phyloP scores from a whole-genome alignment of 2,329 filamentous ascomycete genomes.

The Nemania sp. region DNA sequence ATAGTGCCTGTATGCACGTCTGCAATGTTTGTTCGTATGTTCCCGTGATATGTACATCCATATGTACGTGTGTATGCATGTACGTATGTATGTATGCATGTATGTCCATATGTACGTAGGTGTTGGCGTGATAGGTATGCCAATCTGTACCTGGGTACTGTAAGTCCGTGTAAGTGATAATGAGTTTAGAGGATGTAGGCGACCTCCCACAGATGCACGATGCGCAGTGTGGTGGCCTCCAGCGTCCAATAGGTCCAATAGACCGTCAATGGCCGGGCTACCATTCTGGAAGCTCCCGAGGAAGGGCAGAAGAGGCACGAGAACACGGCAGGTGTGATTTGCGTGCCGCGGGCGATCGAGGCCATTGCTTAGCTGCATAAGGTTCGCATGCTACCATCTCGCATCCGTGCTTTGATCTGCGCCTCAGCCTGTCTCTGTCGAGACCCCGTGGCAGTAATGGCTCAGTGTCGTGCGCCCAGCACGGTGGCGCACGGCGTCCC shows the following conservation, averaged over 20 bases:
- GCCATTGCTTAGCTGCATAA: background rate
- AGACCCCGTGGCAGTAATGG: no score
- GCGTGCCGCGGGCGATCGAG: constrained; percentile 1
- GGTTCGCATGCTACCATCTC: constrained; percentile 19
- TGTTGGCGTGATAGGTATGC: background rate
- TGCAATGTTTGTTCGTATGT: background rate
- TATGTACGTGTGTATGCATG: background rate
- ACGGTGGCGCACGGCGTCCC: no score
- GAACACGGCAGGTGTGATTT: background rate
- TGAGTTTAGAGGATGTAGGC: no score
- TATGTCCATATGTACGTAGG: no score
- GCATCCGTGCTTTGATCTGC: background rate
- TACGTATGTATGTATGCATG: no score
- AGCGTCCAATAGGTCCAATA: background rate
- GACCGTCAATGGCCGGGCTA: background rate
- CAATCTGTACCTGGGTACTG: no score
- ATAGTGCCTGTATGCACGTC: no score
- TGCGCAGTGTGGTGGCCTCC: background rate
- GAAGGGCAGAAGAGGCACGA: background rate
- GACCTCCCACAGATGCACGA: background rate
- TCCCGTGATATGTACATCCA: background rate
- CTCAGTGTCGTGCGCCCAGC: no score
- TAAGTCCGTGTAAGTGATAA: background rate
- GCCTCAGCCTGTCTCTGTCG: background rate
- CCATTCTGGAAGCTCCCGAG: background rate